These are phyloP conservation scores for Coniochaeta hoffmannii DNA, from an alignment of 2,329 filamentous ascomycete genomes.

Conservation along the genomic window DNA sequence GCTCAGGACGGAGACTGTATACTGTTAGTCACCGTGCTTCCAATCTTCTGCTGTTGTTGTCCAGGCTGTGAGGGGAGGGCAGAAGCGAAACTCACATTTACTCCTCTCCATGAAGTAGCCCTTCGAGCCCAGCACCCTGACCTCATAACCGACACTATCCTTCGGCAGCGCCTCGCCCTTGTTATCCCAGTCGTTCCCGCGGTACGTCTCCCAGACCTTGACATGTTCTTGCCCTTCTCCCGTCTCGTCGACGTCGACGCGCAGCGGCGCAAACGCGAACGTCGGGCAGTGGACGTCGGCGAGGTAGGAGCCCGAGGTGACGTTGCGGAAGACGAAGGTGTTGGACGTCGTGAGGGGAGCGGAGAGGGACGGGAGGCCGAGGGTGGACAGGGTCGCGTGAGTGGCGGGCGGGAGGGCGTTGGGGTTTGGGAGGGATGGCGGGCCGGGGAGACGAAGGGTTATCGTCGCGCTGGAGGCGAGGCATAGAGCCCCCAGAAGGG, in stretches of 20 bases:
- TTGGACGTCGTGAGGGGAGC: conserved; percentile 62
- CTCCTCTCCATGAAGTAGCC: conserved; percentile 69
- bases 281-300: conserved; percentile 71
- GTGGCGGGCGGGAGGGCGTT: conserved; percentile 55
- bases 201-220: conserved; percentile 71
- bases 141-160: conserved; percentile 45
- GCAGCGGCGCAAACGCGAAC: conserved; percentile 68
- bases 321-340: conserved; percentile 68
- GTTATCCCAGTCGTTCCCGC: conserved; percentile 86
- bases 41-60: background rate
- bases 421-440: conserved; percentile 35
- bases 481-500: conserved; percentile 27
- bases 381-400: conserved; percentile 51
- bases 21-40: background rate
- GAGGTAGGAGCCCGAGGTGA: conserved; percentile 69
- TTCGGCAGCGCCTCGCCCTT: conserved; percentile 56
- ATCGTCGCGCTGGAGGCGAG: conserved; percentile 31
- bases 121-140: conserved; percentile 56
- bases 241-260: conserved; percentile 59
- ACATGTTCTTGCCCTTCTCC: conserved; percentile 22
- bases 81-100: conserved; percentile 55
- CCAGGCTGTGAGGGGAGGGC: too few species aligned
- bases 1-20: conserved; percentile 69
- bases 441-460: conserved; percentile 35
- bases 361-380: conserved; percentile 25